Evolutionary conservation across 345 rosid genomes (phyloP), one percentile per base, ranked within the genome.

Genomic region (Ceriops decandra): DNA sequence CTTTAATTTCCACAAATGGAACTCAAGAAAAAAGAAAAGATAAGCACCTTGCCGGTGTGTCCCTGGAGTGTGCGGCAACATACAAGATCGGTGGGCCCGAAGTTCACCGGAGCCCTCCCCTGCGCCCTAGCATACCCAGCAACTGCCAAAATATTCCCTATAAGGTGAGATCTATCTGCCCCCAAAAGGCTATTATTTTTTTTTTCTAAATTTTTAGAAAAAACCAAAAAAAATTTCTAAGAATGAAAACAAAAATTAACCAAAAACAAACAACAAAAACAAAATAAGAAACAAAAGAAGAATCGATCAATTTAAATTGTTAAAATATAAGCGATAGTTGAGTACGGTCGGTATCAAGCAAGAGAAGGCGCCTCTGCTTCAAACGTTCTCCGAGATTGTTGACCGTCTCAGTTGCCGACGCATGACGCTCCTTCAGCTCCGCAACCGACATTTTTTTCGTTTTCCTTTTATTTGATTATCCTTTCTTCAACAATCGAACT

Each of bases 11-110:
- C 19, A 52, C 28, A 6, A 10, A 21, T 38, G 17, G 13, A 31
- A 65, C 11, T 20, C 5, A 9, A 31, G n/a, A 16, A 0, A 21
- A 21, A n/a, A 17, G 5, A 15, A 57, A 54, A 13, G 26, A 42
- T 3, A 63, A 71, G 30, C 19, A 57, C 98, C 93, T 90, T 91
- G 73, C 99, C 96, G 19, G 97, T 87, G 78, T 91, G 99, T 54
- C 99, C 98, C 73, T 91, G 99, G 77, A 95, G 86, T 68, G 90
- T 90, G 74, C 99, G 79, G 82, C 98, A 91, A 31, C 98, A 95
- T 42, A 95, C 98, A 83, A 91, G 87, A 87, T 90, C 99, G 76
- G 93, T 91, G 1, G 88, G 84, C 33, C 92, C 92, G 68, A 95
- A 88, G 71, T 77, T 87, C 57, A 95, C 92, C 57, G 84, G 87